Evolutionary conservation across 2,329 filamentous ascomycete genomes (phyloP).

Genomic region (Daldinia sp.): DNA sequence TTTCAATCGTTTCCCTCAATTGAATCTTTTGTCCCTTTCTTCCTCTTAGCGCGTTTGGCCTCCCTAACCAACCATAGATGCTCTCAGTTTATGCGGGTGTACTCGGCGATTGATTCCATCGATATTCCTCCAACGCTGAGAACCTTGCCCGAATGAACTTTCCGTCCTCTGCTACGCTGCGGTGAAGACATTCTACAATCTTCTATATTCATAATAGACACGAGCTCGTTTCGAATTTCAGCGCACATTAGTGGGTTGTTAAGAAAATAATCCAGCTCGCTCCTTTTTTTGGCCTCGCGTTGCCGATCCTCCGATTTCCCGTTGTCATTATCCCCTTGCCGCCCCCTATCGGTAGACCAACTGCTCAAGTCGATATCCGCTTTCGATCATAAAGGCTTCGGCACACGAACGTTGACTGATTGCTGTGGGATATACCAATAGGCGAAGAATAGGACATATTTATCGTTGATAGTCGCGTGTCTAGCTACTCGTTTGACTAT

Average conservation of each 20-base stretch:
- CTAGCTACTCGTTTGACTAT: slow-evolving; percentile 36
- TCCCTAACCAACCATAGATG: slow-evolving; percentile 24
- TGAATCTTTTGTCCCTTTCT: slow-evolving; percentile 34
- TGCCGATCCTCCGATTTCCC: slow-evolving; percentile 33
- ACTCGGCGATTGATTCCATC: slow-evolving; percentile 18
- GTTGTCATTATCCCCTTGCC: slow-evolving; percentile 6
- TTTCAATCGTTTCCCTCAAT: slow-evolving; percentile 40
- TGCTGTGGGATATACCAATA: background rate
- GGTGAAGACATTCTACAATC: slow-evolving; percentile 39
- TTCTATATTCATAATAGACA: slow-evolving; percentile 38
- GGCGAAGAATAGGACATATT: slow-evolving; percentile 4
- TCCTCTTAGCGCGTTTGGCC: slow-evolving; percentile 21
- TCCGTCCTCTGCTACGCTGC: slow-evolving; percentile 27
- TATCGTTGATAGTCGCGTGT: slow-evolving; percentile 28
- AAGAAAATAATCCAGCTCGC: slow-evolving; percentile 24
- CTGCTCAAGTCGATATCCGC: slow-evolving; percentile 14
- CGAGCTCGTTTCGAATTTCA: slow-evolving; percentile 10
- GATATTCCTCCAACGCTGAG: slow-evolving; percentile 25
- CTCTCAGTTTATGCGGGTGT: slow-evolving; percentile 25
- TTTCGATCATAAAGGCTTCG: slow-evolving; percentile 2
- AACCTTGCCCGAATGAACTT: slow-evolving; percentile 26
- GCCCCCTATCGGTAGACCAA: slow-evolving; percentile 9
- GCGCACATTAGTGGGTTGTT: slow-evolving; percentile 29
- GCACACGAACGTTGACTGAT: slow-evolving; percentile 10
- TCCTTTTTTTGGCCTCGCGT: slow-evolving; percentile 35